Percentiles rank a stretch among this genome's conserved stretches.
These are phyloP conservation scores for Homolaphlyctis polyrhiza DNA, from an alignment of 371 early-diverging fungal species.

Conservation along the genomic window DNA sequence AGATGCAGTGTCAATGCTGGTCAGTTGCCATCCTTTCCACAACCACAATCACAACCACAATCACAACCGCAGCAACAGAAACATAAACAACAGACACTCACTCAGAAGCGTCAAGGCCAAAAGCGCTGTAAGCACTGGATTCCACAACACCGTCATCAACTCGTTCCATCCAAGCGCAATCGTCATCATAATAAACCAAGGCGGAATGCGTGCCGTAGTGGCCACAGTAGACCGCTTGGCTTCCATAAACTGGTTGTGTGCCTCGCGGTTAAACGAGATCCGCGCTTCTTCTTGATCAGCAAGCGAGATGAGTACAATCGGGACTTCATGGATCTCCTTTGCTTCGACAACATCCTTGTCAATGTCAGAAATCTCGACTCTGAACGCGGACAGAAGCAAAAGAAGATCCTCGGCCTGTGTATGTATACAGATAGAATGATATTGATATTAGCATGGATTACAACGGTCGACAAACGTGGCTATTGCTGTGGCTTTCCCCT, in stretches of 20 bases:
- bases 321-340: conserved; percentile 8
- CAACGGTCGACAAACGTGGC: too few relatives aligned
- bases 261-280: conserved; percentile 81
- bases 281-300: conserved; percentile 53
- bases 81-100: conserved; percentile 10
- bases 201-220: conserved; percentile 80
- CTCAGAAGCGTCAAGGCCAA: conserved; percentile 40
- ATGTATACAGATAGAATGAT: not conserved
- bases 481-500: too few relatives aligned
- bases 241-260: conserved; percentile 86
- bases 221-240: conserved; percentile 91
- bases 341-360: conserved; percentile 28
- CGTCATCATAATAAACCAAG: conserved; percentile 77
- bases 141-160: conserved; percentile 71
- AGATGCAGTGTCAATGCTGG: not conserved
- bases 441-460: not conserved
- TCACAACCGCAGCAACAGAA: not conserved
- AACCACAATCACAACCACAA: not conserved
- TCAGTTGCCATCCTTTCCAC: not conserved
- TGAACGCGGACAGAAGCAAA: conserved; percentile 25
- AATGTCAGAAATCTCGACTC: conserved; percentile 20
- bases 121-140: conserved; percentile 70
- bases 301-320: not conserved
- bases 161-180: conserved; percentile 91
- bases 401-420: conserved; percentile 26